These are phyloP conservation scores for Dacryopinax spathularia DNA, from an alignment of 768 basidiomycete species.

Conservation along the genomic window DNA sequence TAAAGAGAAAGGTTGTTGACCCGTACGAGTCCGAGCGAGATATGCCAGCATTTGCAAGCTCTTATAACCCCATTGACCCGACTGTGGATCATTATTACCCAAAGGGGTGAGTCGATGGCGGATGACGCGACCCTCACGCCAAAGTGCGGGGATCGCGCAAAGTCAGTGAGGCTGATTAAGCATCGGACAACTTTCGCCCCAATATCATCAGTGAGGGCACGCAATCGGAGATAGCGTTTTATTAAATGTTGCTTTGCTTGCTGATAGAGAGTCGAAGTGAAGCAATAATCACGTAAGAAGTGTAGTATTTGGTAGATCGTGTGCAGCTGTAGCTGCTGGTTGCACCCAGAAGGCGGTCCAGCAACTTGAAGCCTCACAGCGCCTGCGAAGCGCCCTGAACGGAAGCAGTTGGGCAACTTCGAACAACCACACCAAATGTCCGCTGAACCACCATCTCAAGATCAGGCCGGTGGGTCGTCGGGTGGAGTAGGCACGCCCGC, in stretches of 20 bases:
- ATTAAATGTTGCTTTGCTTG: no score
- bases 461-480: constrained; percentile 27
- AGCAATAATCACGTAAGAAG: no score
- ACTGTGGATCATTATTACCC: no score
- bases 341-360: no score
- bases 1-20: not conserved
- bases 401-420: not conserved
- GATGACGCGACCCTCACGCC: constrained; percentile 2
- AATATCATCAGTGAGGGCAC: no score
- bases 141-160: not conserved
- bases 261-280: no score
- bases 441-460: constrained; percentile 29
- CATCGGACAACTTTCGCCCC: not conserved
- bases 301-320: no score
- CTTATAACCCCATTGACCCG: not conserved
- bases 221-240: no score
- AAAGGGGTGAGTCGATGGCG: not conserved
- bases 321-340: no score
- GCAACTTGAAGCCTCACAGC: no score
- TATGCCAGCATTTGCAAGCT: not conserved
- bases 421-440: not conserved
- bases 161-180: not conserved
- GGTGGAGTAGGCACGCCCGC: constrained; percentile 65
- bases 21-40: not conserved
- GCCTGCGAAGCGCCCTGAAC: not conserved